Evolutionary conservation across 108 stramenopile species (phyloP), one percentile per base, ranked within the genome.

Genomic region (Asterionellopsis glacialis): DNA sequence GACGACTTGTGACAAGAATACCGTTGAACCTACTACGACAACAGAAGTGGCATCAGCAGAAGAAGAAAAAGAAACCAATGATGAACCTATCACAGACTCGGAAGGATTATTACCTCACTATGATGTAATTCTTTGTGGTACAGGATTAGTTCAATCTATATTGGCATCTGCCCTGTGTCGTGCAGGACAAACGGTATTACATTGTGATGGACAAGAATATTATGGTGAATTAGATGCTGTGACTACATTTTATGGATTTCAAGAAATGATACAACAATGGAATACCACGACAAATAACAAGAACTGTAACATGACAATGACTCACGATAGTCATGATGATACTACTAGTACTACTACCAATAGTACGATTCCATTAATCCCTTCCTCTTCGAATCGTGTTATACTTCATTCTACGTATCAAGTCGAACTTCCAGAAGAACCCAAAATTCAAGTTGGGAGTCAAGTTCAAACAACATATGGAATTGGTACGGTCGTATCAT

Each of bases 191-290:
- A 72, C 70, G 28, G 77, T 88, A 22, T 64, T 91, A 59, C 90
- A 91, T 53, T 88, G 84, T 65, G 90, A 91, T 70, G 81, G 75
- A 11, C 59, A 72, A 19, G 90, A 86, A 39, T 74, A 80, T 55
- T 91, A 91, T 58, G 90, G 90, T 23, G 84, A 83, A 53, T 69
- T 91, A 22, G 86, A 91, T 69, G 83, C 86, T 23, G 76, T 84
- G 5, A 70, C 83, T 75, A 74, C 73, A 0, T 50, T 76, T 45
- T 45, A 57, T 11, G 76, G 69, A 39, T 48, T 84, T 25, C 58
- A 72, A 33, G 33, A 33, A 5, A 33, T 33, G 33, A 44, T 33
- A 2, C 33, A 33, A 7, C 33, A 33, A 33, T 33, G 33, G 62
- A 69, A 52, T 51, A 69, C 27, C 16, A 44, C 12, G 60, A 64